Percentiles rank a stretch among this genome's conserved stretches.
phyloP scores from a whole-genome alignment of 2,329 filamentous ascomycete genomes.

The Monosporascus ibericus region DNA sequence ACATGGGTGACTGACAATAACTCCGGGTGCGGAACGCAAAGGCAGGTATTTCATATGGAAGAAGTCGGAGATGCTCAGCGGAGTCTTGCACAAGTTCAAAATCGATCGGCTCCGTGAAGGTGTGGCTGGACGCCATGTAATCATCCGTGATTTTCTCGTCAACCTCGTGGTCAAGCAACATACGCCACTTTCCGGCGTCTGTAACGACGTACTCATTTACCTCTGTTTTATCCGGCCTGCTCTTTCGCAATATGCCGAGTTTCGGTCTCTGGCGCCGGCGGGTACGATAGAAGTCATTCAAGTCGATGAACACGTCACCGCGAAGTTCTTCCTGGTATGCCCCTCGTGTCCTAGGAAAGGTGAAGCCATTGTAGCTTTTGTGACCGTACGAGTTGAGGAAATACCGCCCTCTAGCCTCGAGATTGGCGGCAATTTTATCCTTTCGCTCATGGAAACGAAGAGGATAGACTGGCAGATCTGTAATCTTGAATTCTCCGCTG shows the following conservation, averaged over 20 bases:
- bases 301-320: slow-evolving; percentile 4
- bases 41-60: not conserved
- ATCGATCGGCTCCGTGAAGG: not conserved
- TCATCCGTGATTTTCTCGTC: not conserved
- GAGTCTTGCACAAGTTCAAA: not conserved
- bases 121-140: not conserved
- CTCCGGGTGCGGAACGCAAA: not conserved
- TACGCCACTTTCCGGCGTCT: not conserved
- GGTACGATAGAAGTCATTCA: slow-evolving; percentile 2
- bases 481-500: slow-evolving; percentile 2
- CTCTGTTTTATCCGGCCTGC: not conserved
- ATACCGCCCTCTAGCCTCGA: slow-evolving; percentile 1
- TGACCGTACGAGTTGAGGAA: slow-evolving; percentile 2
- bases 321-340: slow-evolving; percentile 1
- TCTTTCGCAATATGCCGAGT: not conserved
- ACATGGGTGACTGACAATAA: slow-evolving; percentile 1
- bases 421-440: not conserved
- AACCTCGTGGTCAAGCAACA: not conserved
- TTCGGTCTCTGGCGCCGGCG: not conserved
- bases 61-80: not conserved
- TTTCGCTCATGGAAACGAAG: slow-evolving; percentile 1
- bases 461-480: slow-evolving; percentile 2
- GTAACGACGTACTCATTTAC: not conserved
- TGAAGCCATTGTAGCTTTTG: slow-evolving; percentile 3
- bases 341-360: not conserved